Percentiles rank a stretch among this genome's conserved stretches.
Conservation (phyloP, 805 yeast genomes). For the Candida corydali region DNA sequence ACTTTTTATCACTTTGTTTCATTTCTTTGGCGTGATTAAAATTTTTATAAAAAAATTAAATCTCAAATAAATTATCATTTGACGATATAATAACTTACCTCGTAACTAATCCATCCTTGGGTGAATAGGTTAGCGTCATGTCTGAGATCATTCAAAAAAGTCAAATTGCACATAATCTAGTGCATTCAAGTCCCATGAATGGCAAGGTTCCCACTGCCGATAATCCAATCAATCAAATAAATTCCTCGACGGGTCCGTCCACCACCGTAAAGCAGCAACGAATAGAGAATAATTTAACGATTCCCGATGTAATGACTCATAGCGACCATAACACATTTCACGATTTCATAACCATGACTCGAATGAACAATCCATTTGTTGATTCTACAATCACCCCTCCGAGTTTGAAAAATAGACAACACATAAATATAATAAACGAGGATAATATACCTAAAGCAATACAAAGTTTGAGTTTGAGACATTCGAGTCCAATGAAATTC, state of each 20-base stretch:
- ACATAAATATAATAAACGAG: conserved; percentile 6
- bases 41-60: too few relatives aligned
- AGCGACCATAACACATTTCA: too few relatives aligned
- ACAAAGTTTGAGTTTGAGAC: background rate
- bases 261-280: too few relatives aligned
- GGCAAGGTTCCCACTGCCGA: too few relatives aligned
- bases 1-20: too few relatives aligned
- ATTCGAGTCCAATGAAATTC: conserved; percentile 1
- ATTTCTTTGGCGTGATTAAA: too few relatives aligned
- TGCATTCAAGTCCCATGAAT: conserved; percentile 3
- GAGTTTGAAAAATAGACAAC: background rate
- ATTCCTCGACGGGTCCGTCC: background rate
- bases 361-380: conserved; percentile 3
- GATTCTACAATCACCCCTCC: background rate
- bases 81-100: too few relatives aligned
- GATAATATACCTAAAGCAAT: conserved; percentile 1
- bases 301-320: too few relatives aligned
- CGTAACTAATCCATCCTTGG: too few relatives aligned
- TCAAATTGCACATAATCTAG: conserved; percentile 5
- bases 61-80: too few relatives aligned
- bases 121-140: too few relatives aligned
- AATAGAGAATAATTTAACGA: too few relatives aligned
- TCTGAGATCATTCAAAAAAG: conserved; percentile 1
- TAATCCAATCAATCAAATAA: background rate
- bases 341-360: background rate